These are phyloP conservation scores for Aspergillus sp. DNA, from an alignment of 2,329 filamentous ascomycete species.

Conservation along the genomic window DNA sequence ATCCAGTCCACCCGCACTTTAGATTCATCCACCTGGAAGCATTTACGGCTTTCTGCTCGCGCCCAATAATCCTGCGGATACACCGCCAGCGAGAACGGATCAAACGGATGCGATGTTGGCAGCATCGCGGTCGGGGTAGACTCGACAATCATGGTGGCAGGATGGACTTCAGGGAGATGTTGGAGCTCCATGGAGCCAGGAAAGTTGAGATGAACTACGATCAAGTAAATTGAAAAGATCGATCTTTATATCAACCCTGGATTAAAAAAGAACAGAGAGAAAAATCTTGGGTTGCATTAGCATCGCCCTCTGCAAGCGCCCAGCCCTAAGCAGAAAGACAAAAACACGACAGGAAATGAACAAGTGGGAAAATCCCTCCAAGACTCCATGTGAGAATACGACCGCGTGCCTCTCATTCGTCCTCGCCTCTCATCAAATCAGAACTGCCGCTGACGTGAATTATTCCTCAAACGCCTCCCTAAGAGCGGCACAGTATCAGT, in stretches of 20 bases:
- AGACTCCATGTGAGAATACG: background rate
- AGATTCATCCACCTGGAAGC: constrained; percentile 9
- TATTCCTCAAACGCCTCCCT: constrained; percentile 3
- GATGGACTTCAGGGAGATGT: background rate
- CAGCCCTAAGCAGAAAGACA: background rate
- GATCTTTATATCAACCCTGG: background rate
- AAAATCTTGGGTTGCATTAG: background rate
- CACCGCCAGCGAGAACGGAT: constrained; percentile 11
- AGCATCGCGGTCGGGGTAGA: background rate
- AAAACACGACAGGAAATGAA: background rate
- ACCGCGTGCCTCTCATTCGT: background rate
- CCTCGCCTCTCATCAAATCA: background rate
- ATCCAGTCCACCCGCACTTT: constrained; percentile 9
- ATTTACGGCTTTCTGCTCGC: constrained; percentile 8
- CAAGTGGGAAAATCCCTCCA: background rate
- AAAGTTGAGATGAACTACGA: background rate
- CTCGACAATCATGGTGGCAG: background rate
- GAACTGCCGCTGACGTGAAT: background rate
- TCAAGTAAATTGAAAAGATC: background rate
- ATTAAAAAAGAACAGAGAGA: background rate
- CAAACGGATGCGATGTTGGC: background rate
- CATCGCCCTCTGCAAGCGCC: background rate
- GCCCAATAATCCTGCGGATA: constrained; percentile 10
- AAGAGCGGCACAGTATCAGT: background rate
- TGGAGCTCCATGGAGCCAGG: background rate